Evolutionary conservation across 1,139 yeast species (phyloP).

Genomic region (Blastobotrys raffinosifermentans): DNA sequence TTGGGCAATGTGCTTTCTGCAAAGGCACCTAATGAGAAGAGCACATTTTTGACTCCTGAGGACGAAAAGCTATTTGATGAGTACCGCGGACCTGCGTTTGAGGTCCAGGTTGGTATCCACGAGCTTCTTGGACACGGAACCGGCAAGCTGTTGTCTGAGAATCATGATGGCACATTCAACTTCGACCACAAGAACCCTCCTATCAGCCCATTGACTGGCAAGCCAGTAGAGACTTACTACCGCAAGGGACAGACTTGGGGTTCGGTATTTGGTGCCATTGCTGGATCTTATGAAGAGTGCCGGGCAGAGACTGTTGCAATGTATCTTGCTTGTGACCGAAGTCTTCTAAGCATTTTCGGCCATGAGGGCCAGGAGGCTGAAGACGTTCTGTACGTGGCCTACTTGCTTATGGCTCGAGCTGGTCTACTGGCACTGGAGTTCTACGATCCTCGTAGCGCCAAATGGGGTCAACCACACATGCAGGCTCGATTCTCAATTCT

Average conservation of each 20-base stretch:
- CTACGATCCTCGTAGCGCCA: slow-evolving; percentile 74
- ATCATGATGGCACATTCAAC: slow-evolving; percentile 58
- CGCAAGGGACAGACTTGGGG: slow-evolving; percentile 87
- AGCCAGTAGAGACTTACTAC: slow-evolving; percentile 62
- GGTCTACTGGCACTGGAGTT: slow-evolving; percentile 76
- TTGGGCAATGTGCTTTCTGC: slow-evolving; percentile 80
- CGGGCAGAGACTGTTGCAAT: slow-evolving; percentile 89
- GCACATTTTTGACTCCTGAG: slow-evolving; percentile 54
- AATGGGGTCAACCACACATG: slow-evolving; percentile 97
- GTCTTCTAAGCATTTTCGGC: slow-evolving; percentile 68
- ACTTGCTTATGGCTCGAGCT: slow-evolving; percentile 80
- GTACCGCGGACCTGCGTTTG: slow-evolving; percentile 78
- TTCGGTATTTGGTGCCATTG: slow-evolving; percentile 68
- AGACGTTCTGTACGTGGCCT: slow-evolving; percentile 60
- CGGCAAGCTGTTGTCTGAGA: slow-evolving; percentile 70
- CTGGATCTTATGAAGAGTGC: slow-evolving; percentile 89
- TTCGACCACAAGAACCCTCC: slow-evolving; percentile 62
- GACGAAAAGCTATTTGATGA: slow-evolving; percentile 56
- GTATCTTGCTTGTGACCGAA: slow-evolving; percentile 63
- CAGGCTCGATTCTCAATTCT: slow-evolving; percentile 84
- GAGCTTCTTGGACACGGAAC: slow-evolving; percentile 91
- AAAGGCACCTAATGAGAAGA: slow-evolving; percentile 61
- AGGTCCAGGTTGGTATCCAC: slow-evolving; percentile 89
- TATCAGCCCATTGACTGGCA: slow-evolving; percentile 44
- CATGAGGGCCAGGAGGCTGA: slow-evolving; percentile 54